Evolutionary conservation across 2,329 filamentous ascomycete genomes (phyloP).

Genomic region (Sarocladium oryzae): DNA sequence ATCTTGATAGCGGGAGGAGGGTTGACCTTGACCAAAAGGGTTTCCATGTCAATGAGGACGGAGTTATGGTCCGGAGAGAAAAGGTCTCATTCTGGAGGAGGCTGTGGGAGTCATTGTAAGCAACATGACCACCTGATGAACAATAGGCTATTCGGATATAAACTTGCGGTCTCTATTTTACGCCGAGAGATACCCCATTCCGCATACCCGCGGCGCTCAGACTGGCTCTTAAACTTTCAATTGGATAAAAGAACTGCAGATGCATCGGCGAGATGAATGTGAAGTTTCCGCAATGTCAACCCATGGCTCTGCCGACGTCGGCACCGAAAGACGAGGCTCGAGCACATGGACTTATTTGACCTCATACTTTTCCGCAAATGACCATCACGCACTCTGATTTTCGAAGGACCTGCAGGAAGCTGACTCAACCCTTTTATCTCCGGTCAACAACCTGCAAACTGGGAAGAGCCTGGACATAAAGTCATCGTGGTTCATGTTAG

Average conservation of each 20-base stretch:
- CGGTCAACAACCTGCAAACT: too few species aligned
- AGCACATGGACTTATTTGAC: too few species aligned
- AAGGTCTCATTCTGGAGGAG: slow-evolving; percentile 36
- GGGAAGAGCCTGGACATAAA: too few species aligned
- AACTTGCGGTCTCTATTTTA: not conserved
- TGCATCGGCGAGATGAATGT: not conserved
- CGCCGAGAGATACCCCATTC: not conserved
- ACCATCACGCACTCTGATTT: too few species aligned
- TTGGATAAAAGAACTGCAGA: too few species aligned
- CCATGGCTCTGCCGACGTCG: too few species aligned
- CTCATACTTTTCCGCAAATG: too few species aligned
- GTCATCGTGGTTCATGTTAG: too few species aligned
- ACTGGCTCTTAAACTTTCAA: too few species aligned
- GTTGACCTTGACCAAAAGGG: slow-evolving; percentile 44
- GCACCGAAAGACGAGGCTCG: too few species aligned
- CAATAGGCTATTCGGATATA: not conserved
- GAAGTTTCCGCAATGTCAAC: not conserved
- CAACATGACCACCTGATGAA: not conserved
- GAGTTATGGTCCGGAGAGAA: slow-evolving; percentile 15
- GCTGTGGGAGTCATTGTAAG: slow-evolving; percentile 35
- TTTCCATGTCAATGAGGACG: slow-evolving; percentile 21
- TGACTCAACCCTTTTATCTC: too few species aligned
- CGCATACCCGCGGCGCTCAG: not conserved
- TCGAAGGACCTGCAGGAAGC: too few species aligned
- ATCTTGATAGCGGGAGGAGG: slow-evolving; percentile 49